phyloP scores from a whole-genome alignment of 1,139 yeast species.

The Pneumocystis carinii region DNA sequence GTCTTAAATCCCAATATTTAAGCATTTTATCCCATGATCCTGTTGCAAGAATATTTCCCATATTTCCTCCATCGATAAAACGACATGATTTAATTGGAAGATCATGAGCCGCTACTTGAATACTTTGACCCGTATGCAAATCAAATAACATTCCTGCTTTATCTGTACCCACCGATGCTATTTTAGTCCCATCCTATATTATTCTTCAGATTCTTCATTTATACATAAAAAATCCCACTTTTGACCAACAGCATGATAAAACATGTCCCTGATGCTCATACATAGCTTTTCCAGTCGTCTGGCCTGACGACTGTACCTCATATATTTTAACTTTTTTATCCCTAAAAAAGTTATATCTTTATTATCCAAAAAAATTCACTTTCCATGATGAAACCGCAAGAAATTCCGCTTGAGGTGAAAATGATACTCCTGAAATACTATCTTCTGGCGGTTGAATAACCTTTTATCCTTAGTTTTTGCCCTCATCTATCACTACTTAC shows the following conservation, averaged over 20 bases:
- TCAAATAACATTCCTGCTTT: slow-evolving; percentile 77
- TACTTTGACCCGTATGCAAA: slow-evolving; percentile 62
- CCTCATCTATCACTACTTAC: background rate
- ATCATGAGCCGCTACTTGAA: slow-evolving; percentile 77
- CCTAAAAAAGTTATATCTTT: slow-evolving; percentile 6
- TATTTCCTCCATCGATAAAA: slow-evolving; percentile 67
- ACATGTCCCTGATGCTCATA: slow-evolving; percentile 88
- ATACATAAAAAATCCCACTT: slow-evolving; percentile 9
- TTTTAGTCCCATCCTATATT: slow-evolving; percentile 59
- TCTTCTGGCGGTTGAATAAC: slow-evolving; percentile 62
- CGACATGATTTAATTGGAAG: slow-evolving; percentile 64
- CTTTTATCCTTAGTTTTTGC: background rate
- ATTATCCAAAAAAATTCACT: background rate
- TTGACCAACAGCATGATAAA: slow-evolving; percentile 63
- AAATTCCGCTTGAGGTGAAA: slow-evolving; percentile 83
- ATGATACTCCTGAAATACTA: slow-evolving; percentile 70
- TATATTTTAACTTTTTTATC: slow-evolving; percentile 88
- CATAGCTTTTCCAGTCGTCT: slow-evolving; percentile 73
- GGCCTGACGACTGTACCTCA: slow-evolving; percentile 59
- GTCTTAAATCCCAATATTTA: slow-evolving; percentile 85
- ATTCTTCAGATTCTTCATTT: background rate
- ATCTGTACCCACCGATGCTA: slow-evolving; percentile 86
- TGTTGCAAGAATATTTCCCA: slow-evolving; percentile 60
- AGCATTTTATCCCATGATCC: slow-evolving; percentile 97
- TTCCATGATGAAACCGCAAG: slow-evolving; percentile 73